phyloP scores from a whole-genome alignment of 106 monocot species.

The Ottelia alismoides region DNA sequence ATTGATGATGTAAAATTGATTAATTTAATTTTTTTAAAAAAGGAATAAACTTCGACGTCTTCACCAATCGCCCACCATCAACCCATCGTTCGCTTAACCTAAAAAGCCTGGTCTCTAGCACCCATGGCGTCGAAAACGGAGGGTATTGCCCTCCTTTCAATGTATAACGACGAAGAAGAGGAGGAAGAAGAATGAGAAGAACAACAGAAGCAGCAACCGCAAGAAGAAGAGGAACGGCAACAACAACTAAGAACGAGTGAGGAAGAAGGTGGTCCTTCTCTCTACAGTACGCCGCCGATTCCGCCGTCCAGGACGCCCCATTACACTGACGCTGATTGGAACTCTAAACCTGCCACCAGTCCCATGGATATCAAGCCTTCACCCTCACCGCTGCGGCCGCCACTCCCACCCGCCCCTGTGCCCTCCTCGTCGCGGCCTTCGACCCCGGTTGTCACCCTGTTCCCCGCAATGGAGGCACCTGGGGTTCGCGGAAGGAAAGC shows the following conservation, averaged over 20 bases:
- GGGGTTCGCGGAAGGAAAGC: slow-evolving; percentile 14
- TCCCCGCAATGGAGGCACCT: neutral
- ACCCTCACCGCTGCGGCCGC: slow-evolving; percentile 20
- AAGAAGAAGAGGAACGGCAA: slow-evolving; percentile 6
- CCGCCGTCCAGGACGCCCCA: slow-evolving; percentile 15
- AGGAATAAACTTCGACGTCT: no score
- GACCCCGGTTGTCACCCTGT: slow-evolving; percentile 1
- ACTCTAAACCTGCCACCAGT: no score
- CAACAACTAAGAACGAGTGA: neutral
- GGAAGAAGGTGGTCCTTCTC: neutral
- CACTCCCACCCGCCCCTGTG: slow-evolving; percentile 4
- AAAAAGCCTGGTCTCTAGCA: no score
- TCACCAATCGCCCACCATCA: no score
- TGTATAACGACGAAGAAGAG: slow-evolving; percentile 83
- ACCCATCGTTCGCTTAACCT: no score
- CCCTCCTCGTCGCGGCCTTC: slow-evolving; percentile 9
- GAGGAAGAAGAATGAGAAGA: slow-evolving; percentile 39
- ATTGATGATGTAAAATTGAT: no score
- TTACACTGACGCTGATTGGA: slow-evolving; percentile 11
- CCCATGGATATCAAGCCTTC: no score
- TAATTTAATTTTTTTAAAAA: no score
- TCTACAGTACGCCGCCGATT: slow-evolving; percentile 13
- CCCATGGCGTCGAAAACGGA: slow-evolving; percentile 59
- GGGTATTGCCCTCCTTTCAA: slow-evolving; percentile 66
- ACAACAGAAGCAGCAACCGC: no score